Evolutionary conservation across 2,329 filamentous ascomycete genomes (phyloP), one percentile per base, ranked within the genome.

Genomic region (Alternaria solani): DNA sequence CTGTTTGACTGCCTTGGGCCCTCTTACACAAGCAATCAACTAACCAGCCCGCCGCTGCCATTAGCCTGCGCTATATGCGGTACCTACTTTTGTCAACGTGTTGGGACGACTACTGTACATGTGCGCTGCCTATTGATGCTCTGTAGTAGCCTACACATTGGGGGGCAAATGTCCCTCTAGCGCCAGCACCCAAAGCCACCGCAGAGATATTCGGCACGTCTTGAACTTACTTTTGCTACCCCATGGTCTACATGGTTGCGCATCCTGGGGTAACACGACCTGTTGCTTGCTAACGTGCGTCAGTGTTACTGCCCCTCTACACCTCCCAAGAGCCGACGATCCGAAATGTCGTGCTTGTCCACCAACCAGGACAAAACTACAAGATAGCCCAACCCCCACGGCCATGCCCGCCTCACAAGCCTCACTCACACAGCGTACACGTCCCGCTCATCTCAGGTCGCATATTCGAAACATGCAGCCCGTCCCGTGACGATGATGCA

Each of bases 1-100:
- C 63, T 70, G 63, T 69, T 66, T 71, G 61, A 53, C 72, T 64
- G 30, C 51, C 58, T 69, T 68, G 60, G 62, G 68, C 59, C 57
- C 66, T 69, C 60, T 71, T 68, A 70, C 64, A 65, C 59, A 65
- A 41, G 51, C 65, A 46, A 7, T 49, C 59, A 60, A 61, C 63
- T 63, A 65, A 64, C 49, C 44, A 47, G 53, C 57, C 57, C 59
- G 61, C 65, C 65, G 61, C 61, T 61, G 63, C 61, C 59, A 52
- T 68, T 66, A 66, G 60, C 59, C 61, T 66, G 57, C 60, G 55
- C 49, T 55, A 54, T 43, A 53, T 57, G 49, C 55, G 28, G 47
- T 59, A 53, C 44, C 7, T 49, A 55, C 39, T 38, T 42, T 57
- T 23, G 20, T 23, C 34, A 20, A 8, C 3, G 18, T 36, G 20